Conservation (phyloP, 2,329 filamentous ascomycete species). For the Alternaria burnsii region DNA sequence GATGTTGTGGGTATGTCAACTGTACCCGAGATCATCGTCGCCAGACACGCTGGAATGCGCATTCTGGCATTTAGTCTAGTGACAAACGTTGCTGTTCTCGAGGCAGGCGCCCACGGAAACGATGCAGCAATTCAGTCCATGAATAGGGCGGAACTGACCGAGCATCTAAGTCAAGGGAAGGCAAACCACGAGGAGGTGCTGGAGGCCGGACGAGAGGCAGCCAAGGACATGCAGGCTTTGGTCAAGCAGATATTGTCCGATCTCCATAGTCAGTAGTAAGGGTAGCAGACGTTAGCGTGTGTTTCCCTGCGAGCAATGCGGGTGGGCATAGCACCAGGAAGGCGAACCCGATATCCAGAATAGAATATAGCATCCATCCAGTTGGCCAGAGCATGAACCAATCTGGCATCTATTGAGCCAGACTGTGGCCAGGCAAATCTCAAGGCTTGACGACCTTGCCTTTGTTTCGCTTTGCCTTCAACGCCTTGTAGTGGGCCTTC, state of each 20-base stretch:
- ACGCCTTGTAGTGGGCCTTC: conserved; percentile 85
- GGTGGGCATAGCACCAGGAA: background rate
- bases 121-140: conserved; percentile 62
- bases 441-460: conserved; percentile 48
- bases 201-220: conserved; percentile 67
- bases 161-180: conserved; percentile 65
- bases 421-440: conserved; percentile 13
- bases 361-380: background rate
- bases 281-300: background rate
- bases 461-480: conserved; percentile 67
- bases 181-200: conserved; percentile 73
- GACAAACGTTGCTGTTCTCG: conserved; percentile 70
- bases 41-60: conserved; percentile 69
- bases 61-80: conserved; percentile 72
- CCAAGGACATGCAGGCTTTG: conserved; percentile 67
- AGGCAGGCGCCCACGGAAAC: conserved; percentile 67
- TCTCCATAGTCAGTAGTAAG: conserved; percentile 38
- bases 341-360: background rate
- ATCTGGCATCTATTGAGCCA: background rate
- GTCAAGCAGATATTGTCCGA: conserved; percentile 57
- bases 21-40: conserved; percentile 72
- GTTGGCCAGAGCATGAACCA: background rate
- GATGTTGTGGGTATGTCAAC: conserved; percentile 77
- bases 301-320: background rate
- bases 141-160: conserved; percentile 60